These are phyloP conservation scores for Termitomyces sp. DNA, from an alignment of 768 basidiomycete genomes.

Conservation along the genomic window DNA sequence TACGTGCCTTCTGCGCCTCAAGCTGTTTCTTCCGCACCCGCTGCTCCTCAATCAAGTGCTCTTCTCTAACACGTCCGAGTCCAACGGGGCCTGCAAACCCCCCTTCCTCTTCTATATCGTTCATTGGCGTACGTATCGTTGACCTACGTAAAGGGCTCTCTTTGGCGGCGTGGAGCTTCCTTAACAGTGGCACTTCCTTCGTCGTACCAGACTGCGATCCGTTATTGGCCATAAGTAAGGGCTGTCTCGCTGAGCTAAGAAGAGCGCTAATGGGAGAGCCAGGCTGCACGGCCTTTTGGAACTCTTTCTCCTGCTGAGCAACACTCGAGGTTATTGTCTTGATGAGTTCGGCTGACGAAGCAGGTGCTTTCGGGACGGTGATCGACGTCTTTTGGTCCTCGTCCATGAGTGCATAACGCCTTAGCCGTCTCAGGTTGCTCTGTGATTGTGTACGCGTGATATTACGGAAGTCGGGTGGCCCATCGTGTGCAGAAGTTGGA, in stretches of 20 bases:
- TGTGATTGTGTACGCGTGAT: constrained; percentile 59
- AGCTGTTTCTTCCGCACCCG: constrained; percentile 64
- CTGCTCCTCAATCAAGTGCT: constrained; percentile 27
- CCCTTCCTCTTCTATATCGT: constrained; percentile 39
- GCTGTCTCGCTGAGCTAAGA: constrained; percentile 84
- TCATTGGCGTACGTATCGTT: constrained; percentile 35
- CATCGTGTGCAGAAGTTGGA: constrained; percentile 73
- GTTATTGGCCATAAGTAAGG: constrained; percentile 63
- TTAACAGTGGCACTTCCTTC: constrained; percentile 39
- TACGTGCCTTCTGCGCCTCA: constrained; percentile 88
- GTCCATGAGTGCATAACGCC: constrained; percentile 60
- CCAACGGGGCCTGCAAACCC: constrained; percentile 23
- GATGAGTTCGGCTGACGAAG: constrained; percentile 16
- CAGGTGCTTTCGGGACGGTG: constrained; percentile 33
- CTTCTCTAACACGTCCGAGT: constrained; percentile 22
- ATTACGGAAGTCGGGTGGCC: constrained; percentile 69
- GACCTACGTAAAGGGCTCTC: constrained; percentile 52
- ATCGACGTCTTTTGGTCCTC: constrained; percentile 49
- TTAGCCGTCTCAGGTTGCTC: constrained; percentile 66
- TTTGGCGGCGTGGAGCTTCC: constrained; percentile 56
- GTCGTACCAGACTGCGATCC: constrained; percentile 14
- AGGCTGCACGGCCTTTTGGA: constrained; percentile 93
- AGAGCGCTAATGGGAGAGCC: constrained; percentile 92
- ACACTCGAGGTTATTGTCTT: constrained; percentile 57
- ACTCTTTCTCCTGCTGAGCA: constrained; percentile 91